These are phyloP conservation scores for Fonsecaea erecta DNA, from an alignment of 2,329 filamentous ascomycete species.

Conservation along the genomic window DNA sequence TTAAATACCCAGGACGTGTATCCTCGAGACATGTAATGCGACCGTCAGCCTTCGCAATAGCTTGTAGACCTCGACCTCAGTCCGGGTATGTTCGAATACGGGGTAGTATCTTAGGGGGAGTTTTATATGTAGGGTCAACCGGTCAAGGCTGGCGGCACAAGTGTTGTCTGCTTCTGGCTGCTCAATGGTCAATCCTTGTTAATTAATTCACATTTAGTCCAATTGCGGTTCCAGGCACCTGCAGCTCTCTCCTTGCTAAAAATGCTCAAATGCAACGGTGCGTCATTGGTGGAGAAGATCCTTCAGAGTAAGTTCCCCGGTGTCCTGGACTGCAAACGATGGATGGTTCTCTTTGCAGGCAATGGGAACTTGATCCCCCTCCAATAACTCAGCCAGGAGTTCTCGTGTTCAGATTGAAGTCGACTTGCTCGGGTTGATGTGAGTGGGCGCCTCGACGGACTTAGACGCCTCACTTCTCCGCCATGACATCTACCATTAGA, in stretches of 20 bases:
- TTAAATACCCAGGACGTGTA: too few species aligned
- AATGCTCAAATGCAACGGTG: background rate
- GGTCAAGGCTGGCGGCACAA: too few species aligned
- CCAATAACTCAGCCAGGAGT: background rate
- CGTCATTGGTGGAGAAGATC: slow-evolving; percentile 10
- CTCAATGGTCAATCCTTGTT: background rate
- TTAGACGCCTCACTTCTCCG: slow-evolving; percentile 8
- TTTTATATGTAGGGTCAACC: too few species aligned
- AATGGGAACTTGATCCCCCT: background rate
- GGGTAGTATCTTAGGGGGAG: too few species aligned
- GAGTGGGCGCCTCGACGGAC: slow-evolving; percentile 6
- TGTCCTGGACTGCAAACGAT: background rate
- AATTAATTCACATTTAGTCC: background rate
- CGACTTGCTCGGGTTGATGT: background rate
- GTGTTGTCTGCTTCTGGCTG: background rate
- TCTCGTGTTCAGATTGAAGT: background rate
- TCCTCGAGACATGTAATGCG: too few species aligned
- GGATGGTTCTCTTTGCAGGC: background rate
- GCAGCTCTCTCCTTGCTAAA: background rate
- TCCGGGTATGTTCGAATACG: too few species aligned
- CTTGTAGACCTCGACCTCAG: too few species aligned
- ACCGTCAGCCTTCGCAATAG: background rate
- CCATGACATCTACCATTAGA: background rate
- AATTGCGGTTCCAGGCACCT: background rate
- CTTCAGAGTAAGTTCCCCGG: background rate